A percentile compares a stretch with the other conserved stretches of the same genome.
phyloP scores from a whole-genome alignment of 305 asterid species.

The Rubia peregrina region DNA sequence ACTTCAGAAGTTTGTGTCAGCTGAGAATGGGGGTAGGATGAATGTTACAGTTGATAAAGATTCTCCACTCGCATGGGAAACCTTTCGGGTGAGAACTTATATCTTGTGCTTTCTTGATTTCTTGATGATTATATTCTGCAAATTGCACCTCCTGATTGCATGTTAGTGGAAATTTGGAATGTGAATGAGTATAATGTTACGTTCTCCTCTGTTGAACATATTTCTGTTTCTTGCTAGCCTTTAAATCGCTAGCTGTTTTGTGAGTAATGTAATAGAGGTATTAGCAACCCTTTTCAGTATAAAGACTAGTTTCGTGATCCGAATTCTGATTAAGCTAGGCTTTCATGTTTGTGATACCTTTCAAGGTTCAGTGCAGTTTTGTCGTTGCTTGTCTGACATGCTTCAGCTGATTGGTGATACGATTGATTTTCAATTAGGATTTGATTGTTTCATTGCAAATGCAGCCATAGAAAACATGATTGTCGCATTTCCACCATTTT shows the following conservation, averaged over 20 bases:
- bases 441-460: neutral
- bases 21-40: conserved; percentile 66
- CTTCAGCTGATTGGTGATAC: neutral
- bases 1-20: conserved; percentile 50
- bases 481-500: conserved; percentile 2
- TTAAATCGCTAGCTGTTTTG: neutral
- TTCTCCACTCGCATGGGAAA: conserved; percentile 61
- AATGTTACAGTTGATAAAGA: conserved; percentile 50
- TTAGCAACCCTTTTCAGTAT: neutral
- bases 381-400: neutral
- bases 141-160: neutral
- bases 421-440: neutral
- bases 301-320: neutral
- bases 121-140: neutral
- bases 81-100: conserved; percentile 45
- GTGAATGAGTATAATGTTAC: neutral
- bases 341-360: neutral
- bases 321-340: neutral
- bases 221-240: neutral
- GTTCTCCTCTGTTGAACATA: neutral
- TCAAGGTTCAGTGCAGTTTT: neutral
- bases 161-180: neutral
- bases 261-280: neutral
- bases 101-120: neutral
- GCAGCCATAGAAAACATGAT: neutral